phyloP scores from a whole-genome alignment of 176 grass and related monocot genomes.

The maize (Zea mays) region DNA sequence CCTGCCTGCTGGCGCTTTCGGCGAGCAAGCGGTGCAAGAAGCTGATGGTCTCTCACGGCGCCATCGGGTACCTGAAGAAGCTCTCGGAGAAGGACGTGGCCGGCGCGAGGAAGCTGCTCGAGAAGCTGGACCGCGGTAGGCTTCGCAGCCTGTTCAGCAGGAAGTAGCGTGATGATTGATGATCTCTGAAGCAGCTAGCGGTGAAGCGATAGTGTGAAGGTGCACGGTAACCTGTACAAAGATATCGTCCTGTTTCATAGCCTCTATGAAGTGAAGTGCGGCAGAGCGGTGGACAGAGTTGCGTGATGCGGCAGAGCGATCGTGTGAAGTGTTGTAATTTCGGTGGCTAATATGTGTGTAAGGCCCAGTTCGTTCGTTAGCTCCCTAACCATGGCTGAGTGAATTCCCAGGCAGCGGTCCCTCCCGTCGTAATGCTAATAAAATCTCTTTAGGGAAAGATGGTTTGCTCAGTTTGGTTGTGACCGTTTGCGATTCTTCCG shows the following conservation, averaged over 20 bases:
- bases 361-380: conserved; percentile 11
- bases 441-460: conserved; percentile 22
- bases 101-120: conserved; percentile 83
- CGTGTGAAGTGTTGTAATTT: conserved; percentile 14
- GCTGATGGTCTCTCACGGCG: conserved; percentile 87
- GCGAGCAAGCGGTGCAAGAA: conserved; percentile 84
- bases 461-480: not conserved
- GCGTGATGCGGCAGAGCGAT: no score
- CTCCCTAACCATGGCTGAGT: conserved; percentile 32
- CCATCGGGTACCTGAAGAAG: conserved; percentile 97
- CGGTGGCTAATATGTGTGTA: conserved; percentile 34
- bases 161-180: conserved; percentile 42
- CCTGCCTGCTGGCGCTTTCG: conserved; percentile 63
- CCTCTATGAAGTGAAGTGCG: conserved; percentile 62
- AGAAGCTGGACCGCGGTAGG: conserved; percentile 80
- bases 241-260: conserved; percentile 65
- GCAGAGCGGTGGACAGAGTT: conserved; percentile 37
- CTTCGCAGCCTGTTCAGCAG: conserved; percentile 71
- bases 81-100: conserved; percentile 84
- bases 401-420: not conserved
- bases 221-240: conserved; percentile 60
- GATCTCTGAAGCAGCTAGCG: no score
- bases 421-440: conserved; percentile 25
- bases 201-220: no score
- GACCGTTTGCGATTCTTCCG: not conserved